These are phyloP conservation scores for Colletotrichum sp. DNA, from an alignment of 2,329 filamentous ascomycete species.

Conservation along the genomic window DNA sequence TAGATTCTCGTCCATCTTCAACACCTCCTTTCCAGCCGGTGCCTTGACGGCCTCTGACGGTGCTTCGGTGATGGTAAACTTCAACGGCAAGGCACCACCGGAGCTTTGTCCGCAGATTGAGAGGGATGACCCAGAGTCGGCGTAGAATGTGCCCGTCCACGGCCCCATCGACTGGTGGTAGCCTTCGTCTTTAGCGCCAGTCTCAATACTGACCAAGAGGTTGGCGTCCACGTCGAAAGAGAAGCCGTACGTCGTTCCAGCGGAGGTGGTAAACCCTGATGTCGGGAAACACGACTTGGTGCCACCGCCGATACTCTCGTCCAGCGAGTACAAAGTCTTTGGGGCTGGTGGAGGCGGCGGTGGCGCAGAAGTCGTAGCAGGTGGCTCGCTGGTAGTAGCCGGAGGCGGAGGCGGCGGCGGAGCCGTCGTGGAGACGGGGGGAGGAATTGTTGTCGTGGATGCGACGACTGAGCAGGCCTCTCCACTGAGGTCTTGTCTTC, in stretches of 20 bases:
- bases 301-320: not conserved
- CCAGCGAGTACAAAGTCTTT: not conserved
- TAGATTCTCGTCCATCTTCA: not conserved
- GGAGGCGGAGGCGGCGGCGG: not conserved
- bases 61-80: not conserved
- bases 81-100: not conserved
- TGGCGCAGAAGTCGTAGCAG: not conserved
- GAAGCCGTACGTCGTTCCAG: not conserved
- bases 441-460: not conserved
- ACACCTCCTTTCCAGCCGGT: not conserved
- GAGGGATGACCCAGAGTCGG: not conserved
- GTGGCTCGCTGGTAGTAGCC: not conserved
- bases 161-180: not conserved
- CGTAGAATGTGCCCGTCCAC: not conserved
- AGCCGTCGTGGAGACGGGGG: not conserved
- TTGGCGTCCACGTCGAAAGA: not conserved
- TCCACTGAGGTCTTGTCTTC: not conserved
- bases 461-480: not conserved
- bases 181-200: not conserved
- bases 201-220: not conserved
- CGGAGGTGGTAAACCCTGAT: not conserved
- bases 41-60: not conserved
- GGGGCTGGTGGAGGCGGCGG: not conserved
- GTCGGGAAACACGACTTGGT: not conserved
- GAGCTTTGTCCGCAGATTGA: not conserved